Conservation (phyloP, 768 basidiomycete genomes). For the Tricholoma saponaceum region DNA sequence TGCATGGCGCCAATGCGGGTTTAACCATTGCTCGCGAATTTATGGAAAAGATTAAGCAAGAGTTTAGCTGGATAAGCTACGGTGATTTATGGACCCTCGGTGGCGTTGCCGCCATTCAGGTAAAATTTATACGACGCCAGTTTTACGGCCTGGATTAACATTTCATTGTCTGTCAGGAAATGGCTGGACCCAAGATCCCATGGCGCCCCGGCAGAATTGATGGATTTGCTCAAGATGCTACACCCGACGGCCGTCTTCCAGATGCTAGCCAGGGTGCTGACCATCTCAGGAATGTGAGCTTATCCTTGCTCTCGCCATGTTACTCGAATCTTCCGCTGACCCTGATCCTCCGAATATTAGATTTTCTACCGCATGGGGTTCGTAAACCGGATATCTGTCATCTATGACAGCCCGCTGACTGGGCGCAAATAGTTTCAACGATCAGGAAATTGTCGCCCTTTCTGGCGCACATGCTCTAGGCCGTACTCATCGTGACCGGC, state of each 20-base stretch:
- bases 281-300: slow-evolving; percentile 73
- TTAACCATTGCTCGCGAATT: slow-evolving; percentile 74
- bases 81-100: slow-evolving; percentile 97
- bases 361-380: slow-evolving; percentile 92
- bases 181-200: slow-evolving; percentile 87
- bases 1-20: slow-evolving; percentile 83
- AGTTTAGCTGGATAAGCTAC: slow-evolving; percentile 93
- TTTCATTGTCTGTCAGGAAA: slow-evolving; percentile 50
- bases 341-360: slow-evolving; percentile 22
- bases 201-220: slow-evolving; percentile 95
- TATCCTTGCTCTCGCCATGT: slow-evolving; percentile 1
- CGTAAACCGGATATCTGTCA: neutral
- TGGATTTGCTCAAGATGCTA: slow-evolving; percentile 67
- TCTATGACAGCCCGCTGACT: neutral
- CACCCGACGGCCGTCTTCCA: slow-evolving; percentile 87
- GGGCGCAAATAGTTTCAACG: slow-evolving; percentile 59
- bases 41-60: slow-evolving; percentile 83
- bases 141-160: neutral
- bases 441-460: slow-evolving; percentile 96
- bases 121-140: slow-evolving; percentile 15
- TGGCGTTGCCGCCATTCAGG: slow-evolving; percentile 86
- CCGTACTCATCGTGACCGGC: slow-evolving; percentile 86
- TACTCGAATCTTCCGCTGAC: slow-evolving; percentile 2
- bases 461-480: slow-evolving; percentile 94
- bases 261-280: slow-evolving; percentile 81